Evolutionary conservation across 2,329 filamentous ascomycete species (phyloP), one percentile per base, ranked within the genome.

Genomic region (Harringtonia lauricola): DNA sequence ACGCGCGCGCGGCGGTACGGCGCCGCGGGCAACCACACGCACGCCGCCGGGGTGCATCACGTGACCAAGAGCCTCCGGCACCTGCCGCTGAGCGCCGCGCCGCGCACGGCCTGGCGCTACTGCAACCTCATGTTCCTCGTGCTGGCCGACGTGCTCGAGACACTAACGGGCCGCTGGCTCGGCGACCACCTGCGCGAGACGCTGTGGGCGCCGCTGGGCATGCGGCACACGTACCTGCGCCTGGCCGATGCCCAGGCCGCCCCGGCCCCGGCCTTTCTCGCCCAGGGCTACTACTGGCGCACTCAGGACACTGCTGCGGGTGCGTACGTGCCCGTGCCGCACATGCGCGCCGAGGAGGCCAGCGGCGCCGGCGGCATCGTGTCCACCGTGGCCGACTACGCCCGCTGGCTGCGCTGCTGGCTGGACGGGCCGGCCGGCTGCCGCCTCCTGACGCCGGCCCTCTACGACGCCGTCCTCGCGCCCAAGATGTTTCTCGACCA

Each of bases 61-160:
- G 53, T 62, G 33, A 60, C 64, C 15, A 58, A 60, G 22, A 58
- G 54, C 29, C 51, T 76, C 42, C 62, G 67, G 4, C 52, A 72
- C 50, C 56, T 74, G 5, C 63, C 59, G 2, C 54, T 67, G 31
- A 64, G 56, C 8, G 55, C 57, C 7, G 49, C 63, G 24, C 56
- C 68, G 17, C 61, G 70, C 13, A 64, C 63, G 0, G 57, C 51
- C 12, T 71, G 55, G 39, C 63, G 70, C 48, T 77, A 76, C 55
- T 67, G 63, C 58, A 76, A 76, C 51, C 55, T 70, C 19, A 70
- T 75, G 65, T 77, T 62, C 52, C 62, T 65, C 30, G 64, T 64
- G 1, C 64, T 67, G 0, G 57, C 64, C n/a, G 63, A 73, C 51
- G 58, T 62, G 3, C 52, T 72, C 8, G 63, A 74, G 54, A 63